Percentiles rank a stretch among this genome's conserved stretches.
Conservation (phyloP, 129 eudicot species). For the Centaurea solstitialis region DNA sequence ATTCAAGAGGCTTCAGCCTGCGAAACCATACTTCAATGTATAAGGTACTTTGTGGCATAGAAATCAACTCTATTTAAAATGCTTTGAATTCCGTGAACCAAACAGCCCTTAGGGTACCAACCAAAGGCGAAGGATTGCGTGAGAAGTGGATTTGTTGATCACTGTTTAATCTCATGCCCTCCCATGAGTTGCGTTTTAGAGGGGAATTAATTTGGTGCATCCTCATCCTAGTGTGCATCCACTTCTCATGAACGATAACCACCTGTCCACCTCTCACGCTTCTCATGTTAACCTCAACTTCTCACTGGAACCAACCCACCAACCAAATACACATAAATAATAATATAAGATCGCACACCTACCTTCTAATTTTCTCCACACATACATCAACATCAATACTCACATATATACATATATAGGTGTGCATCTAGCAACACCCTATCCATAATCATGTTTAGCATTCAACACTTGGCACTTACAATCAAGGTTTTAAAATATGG, state of each 20-base stretch:
- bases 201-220: too few relatives aligned
- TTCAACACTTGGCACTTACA: background rate
- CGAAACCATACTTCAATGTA: constrained; percentile 70
- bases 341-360: background rate
- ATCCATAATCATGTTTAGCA: background rate
- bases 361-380: background rate
- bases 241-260: too few relatives aligned
- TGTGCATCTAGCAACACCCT: background rate
- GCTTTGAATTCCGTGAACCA: too few relatives aligned
- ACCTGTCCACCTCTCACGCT: too few relatives aligned
- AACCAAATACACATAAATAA: too few relatives aligned
- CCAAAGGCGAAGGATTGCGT: too few relatives aligned
- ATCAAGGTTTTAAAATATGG: background rate
- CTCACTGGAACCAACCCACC: too few relatives aligned
- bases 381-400: background rate
- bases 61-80: background rate
- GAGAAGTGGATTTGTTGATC: too few relatives aligned
- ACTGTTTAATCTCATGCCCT: too few relatives aligned
- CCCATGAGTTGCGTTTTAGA: too few relatives aligned
- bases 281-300: too few relatives aligned
- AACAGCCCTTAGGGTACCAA: background rate
- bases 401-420: background rate
- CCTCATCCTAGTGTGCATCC: too few relatives aligned
- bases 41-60: constrained; percentile 47
- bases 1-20: constrained; percentile 85